Conservation (phyloP, 192 early-diverging fungal genomes). For the Linnemannia hyalina region DNA sequence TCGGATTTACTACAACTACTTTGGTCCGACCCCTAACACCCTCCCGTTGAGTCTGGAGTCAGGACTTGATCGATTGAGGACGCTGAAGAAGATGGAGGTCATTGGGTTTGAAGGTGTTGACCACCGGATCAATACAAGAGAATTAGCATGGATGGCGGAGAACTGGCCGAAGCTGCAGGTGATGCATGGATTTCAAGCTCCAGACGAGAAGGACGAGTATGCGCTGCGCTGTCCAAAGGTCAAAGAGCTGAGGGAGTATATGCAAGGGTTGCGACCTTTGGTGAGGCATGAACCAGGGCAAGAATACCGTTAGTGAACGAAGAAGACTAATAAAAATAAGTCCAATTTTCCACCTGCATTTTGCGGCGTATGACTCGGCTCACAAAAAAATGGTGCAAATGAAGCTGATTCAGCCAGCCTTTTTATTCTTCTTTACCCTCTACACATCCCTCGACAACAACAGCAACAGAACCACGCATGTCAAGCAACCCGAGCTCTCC, state of each 20-base stretch:
- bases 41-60: neutral
- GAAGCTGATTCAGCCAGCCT: too few species aligned
- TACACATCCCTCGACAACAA: too few species aligned
- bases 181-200: neutral
- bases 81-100: neutral
- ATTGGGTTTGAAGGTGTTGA: neutral
- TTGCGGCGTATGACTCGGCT: too few species aligned
- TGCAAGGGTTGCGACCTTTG: neutral
- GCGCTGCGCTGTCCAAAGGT: neutral
- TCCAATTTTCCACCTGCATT: too few species aligned
- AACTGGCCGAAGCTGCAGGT: neutral
- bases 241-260: neutral
- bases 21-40: neutral
- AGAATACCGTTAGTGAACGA: too few species aligned
- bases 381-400: too few species aligned
- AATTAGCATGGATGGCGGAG: neutral
- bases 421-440: too few species aligned
- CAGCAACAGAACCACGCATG: too few species aligned
- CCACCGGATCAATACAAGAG: neutral
- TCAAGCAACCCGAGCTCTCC: too few species aligned
- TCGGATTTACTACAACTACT: neutral
- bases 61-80: neutral
- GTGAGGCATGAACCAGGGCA: neutral
- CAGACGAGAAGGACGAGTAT: neutral
- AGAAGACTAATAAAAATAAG: too few species aligned